phyloP scores from a whole-genome alignment of 2,329 filamentous ascomycete species.

The Colletotrichum kahawae region DNA sequence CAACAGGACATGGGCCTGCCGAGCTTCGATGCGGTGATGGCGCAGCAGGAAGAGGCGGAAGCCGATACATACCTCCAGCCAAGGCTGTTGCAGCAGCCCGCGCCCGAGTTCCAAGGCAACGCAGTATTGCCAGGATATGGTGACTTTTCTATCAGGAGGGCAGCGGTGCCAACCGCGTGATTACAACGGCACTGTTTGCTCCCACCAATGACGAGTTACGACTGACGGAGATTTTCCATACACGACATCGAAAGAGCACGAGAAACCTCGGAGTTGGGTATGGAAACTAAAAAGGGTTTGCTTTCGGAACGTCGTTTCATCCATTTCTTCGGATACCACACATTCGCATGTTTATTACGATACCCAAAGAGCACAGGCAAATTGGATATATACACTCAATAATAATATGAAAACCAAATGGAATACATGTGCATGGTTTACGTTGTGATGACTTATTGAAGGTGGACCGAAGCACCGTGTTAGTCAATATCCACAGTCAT shows the following conservation, averaged over 20 bases:
- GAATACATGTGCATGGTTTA: not conserved
- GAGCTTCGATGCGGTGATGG: constrained; percentile 54
- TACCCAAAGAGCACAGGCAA: constrained; percentile 13
- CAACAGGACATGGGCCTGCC: constrained; percentile 42
- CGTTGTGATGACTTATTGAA: not conserved
- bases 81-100: constrained; percentile 40
- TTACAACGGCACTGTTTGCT: not conserved
- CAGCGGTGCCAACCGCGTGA: not conserved
- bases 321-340: not conserved
- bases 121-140: constrained; percentile 45
- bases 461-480: not conserved
- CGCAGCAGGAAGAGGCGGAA: constrained; percentile 44
- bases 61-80: constrained; percentile 48
- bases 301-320: not conserved
- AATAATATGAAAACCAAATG: not conserved
- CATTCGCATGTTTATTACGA: not conserved
- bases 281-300: not conserved
- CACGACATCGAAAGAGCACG: not conserved
- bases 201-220: not conserved
- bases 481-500: not conserved
- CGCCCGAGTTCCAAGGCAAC: constrained; percentile 33
- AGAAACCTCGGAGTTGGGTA: not conserved
- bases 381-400: not conserved
- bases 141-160: constrained; percentile 24
- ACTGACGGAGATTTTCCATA: not conserved